Base-by-base conservation (phyloP, 2,329 filamentous ascomycete genomes). In the Colletotrichum zoysiae region DNA sequence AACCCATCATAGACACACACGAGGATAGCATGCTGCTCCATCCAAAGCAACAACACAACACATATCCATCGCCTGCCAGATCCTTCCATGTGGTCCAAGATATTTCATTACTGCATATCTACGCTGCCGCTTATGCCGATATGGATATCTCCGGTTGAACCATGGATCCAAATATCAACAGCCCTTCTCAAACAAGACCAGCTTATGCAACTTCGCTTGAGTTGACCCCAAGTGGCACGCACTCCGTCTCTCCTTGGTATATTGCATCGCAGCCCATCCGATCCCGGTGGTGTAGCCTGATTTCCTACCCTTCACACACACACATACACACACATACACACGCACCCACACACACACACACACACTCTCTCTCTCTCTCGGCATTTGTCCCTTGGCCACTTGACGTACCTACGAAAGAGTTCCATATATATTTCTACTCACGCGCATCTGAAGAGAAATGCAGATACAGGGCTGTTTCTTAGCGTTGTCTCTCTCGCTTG, bases 191-290 rank as follows among this genome's bases (percentile, higher is more conserved):
- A 57, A 20, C 18, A 20, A 14, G 33, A 26, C 26, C 23, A 16
- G 59, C 46, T 44, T 14, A 57, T 67, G 68, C 68, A 38, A 12
- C 48, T 46, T 68, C 68, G 68, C 68, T 68, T 68, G 58, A 57
- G 42, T 68, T 71, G 64, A 63, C 68, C 65, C 51, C n/a, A 58
- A 68, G 65, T 71, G 46, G 65, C 65, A 68, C 23, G n/a, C 11
- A 35, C 14, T 53, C 38, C 26, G 51, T 55, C 20, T 20, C 46
- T 18, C 30, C 44, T n/a, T 59, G 38, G 65, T 48, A 46, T 44
- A 9, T 35, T 65, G 50, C 26, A 26, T 38, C 26, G 40, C 26
- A 14, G 20, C 48, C 48, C 50, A 16, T 53, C 23, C 38, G 14
- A 33, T 4, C 33, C 30, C 46, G 16, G 18, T 63, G 12, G 12